These are phyloP conservation scores for Calonectria hawksworthii DNA, from an alignment of 2,329 filamentous ascomycete genomes.

Conservation along the genomic window DNA sequence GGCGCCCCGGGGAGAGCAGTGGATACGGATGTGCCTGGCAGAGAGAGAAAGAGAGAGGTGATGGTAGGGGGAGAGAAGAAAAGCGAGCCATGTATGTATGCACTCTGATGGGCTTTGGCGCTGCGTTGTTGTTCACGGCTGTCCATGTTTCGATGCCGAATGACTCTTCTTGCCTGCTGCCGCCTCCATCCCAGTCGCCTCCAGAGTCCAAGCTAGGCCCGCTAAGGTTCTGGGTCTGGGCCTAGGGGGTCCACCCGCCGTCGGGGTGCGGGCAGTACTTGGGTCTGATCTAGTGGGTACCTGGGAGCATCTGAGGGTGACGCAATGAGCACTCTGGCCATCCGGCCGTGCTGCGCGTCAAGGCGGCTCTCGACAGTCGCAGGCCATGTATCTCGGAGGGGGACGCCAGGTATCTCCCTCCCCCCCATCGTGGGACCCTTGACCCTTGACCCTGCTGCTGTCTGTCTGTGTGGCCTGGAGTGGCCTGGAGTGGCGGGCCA, in stretches of 20 bases:
- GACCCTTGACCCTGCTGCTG: conserved; percentile 23
- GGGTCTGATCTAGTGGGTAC: conserved; percentile 8
- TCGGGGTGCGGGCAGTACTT: conserved; percentile 9
- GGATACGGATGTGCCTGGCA: conserved; percentile 22
- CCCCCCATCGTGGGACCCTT: neutral
- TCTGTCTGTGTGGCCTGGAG: neutral
- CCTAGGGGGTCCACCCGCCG: conserved; percentile 8
- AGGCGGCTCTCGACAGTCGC: neutral
- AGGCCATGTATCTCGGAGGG: conserved; percentile 19
- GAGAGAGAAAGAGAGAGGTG: neutral
- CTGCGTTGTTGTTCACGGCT: neutral
- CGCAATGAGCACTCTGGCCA: conserved; percentile 3
- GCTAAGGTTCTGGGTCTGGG: conserved; percentile 15
- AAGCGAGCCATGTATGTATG: neutral
- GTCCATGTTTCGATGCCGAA: neutral
- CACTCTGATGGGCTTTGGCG: conserved; percentile 1
- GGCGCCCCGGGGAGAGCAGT: conserved; percentile 29
- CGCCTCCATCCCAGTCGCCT: conserved; percentile 9
- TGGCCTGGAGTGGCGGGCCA: neutral
- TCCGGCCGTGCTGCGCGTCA: neutral
- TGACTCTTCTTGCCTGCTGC: neutral
- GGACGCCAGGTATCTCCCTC: conserved; percentile 27
- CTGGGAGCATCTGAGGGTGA: conserved; percentile 1
- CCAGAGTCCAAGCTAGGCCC: neutral
- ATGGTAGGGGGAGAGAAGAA: conserved; percentile 16